Evolutionary conservation across 2,329 filamentous ascomycete genomes (phyloP).

Genomic region (Gnomoniopsis sp.): DNA sequence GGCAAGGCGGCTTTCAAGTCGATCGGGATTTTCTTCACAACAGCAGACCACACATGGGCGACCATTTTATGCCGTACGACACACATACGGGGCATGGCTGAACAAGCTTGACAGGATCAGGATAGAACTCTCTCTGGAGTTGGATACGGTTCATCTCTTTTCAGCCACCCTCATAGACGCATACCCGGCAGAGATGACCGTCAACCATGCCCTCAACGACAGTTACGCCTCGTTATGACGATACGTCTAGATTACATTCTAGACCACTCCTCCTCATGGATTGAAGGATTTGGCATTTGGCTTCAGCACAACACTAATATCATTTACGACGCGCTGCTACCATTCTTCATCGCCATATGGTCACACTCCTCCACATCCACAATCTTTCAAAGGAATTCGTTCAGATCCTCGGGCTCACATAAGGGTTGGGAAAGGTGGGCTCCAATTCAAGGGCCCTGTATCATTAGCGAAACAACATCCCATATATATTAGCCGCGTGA

Average conservation of each 20-base stretch:
- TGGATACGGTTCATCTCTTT: constrained; percentile 13
- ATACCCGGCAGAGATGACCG: constrained; percentile 13
- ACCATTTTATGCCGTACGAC: constrained; percentile 21
- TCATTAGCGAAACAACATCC: constrained; percentile 8
- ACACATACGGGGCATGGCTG: constrained; percentile 18
- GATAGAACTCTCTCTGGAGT: constrained; percentile 5
- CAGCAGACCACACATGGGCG: constrained; percentile 18
- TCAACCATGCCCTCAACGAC: constrained; percentile 19
- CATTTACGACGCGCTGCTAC: constrained; percentile 4
- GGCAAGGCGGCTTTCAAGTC: constrained; percentile 6
- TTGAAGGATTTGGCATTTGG: constrained; percentile 10
- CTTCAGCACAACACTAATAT: constrained; percentile 12
- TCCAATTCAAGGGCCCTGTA: constrained; percentile 9
- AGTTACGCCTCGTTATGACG: constrained; percentile 20
- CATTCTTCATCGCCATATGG: background rate
- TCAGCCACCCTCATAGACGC: constrained; percentile 11
- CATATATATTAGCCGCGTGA: constrained; percentile 4
- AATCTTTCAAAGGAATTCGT: background rate
- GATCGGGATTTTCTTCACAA: constrained; percentile 17
- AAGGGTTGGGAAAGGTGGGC: constrained; percentile 12
- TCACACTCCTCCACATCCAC: background rate
- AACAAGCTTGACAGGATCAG: constrained; percentile 18
- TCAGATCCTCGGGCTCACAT: constrained; percentile 2
- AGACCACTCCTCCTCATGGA: constrained; percentile 14
- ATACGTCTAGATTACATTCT: constrained; percentile 19